These are phyloP conservation scores for Diplodia mutila DNA, from an alignment of 2,329 filamentous ascomycete species.

Conservation along the genomic window DNA sequence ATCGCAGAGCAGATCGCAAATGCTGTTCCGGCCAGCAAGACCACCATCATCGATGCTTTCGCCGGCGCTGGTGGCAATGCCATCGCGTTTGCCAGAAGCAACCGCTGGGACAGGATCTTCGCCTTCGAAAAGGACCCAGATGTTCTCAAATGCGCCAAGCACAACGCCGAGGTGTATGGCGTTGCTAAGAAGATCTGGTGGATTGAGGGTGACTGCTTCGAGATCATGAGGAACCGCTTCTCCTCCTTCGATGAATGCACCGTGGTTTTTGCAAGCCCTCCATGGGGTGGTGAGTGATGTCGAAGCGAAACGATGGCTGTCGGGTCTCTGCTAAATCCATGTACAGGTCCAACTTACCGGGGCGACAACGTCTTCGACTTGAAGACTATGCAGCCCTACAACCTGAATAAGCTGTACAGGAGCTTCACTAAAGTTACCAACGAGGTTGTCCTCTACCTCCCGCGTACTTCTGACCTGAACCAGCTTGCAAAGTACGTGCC, in stretches of 20 bases:
- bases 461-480: constrained; percentile 57
- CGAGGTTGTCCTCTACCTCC: constrained; percentile 76
- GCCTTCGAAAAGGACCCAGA: constrained; percentile 83
- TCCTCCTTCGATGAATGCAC: constrained; percentile 50
- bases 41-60: constrained; percentile 82
- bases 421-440: constrained; percentile 46
- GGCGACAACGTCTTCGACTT: constrained; percentile 78
- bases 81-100: constrained; percentile 87
- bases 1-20: constrained; percentile 73
- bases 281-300: constrained; percentile 68
- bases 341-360: constrained; percentile 64
- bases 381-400: constrained; percentile 86
- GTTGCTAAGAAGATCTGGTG: constrained; percentile 79
- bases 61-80: constrained; percentile 90
- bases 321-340: constrained; percentile 6
- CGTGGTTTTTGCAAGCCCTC: constrained; percentile 72
- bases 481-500: constrained; percentile 42
- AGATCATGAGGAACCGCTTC: constrained; percentile 62
- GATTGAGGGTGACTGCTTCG: constrained; percentile 85
- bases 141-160: constrained; percentile 85
- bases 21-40: constrained; percentile 59
- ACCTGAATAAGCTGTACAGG: constrained; percentile 49
- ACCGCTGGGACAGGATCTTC: constrained; percentile 80
- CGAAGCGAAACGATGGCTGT: constrained; percentile 3
- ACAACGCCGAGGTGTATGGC: constrained; percentile 86